Conservation (phyloP, 148 eudicot species). For the Limonium bicolor region DNA sequence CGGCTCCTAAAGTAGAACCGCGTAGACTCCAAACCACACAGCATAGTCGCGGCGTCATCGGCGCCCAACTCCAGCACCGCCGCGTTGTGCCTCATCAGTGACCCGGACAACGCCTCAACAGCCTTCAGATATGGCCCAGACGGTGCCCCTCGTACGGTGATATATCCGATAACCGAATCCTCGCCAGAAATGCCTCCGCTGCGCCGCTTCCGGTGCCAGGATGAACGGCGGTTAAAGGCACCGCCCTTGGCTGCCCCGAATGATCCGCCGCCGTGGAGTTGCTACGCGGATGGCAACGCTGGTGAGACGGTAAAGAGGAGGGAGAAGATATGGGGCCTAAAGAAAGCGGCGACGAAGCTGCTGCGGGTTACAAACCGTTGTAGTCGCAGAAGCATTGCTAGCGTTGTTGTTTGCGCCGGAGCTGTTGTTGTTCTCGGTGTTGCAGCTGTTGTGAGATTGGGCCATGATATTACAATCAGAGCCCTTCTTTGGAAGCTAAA, state of each 20-base stretch:
- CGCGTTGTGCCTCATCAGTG: conserved; percentile 57
- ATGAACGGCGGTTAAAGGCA: conserved; percentile 2
- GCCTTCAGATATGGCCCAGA: conserved; percentile 32
- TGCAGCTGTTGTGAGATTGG: too few relatives aligned
- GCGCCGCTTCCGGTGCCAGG: background rate
- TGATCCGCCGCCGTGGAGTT: conserved; percentile 13
- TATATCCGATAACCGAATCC: conserved; percentile 49
- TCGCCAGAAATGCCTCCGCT: conserved; percentile 8
- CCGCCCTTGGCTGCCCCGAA: conserved; percentile 6
- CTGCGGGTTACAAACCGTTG: too few relatives aligned
- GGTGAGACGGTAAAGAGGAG: conserved; percentile 2
- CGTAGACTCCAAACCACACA: conserved; percentile 62
- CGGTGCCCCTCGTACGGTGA: conserved; percentile 55
- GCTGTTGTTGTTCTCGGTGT: conserved; percentile 14
- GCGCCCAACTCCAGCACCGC: conserved; percentile 52
- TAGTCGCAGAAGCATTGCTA: conserved; percentile 23
- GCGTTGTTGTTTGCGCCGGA: conserved; percentile 52
- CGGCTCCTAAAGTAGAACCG: conserved; percentile 47
- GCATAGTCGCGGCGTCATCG: conserved; percentile 46
- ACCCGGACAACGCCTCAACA: conserved; percentile 50
- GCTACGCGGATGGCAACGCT: background rate
- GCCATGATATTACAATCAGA: conserved; percentile 6
- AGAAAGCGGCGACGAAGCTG: conserved; percentile 29
- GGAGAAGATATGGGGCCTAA: conserved; percentile 14
- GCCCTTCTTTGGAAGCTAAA: conserved; percentile 35